phyloP scores from a whole-genome alignment of 495 filamentous ascomycete species.

The Annulohypoxylon bovei region DNA sequence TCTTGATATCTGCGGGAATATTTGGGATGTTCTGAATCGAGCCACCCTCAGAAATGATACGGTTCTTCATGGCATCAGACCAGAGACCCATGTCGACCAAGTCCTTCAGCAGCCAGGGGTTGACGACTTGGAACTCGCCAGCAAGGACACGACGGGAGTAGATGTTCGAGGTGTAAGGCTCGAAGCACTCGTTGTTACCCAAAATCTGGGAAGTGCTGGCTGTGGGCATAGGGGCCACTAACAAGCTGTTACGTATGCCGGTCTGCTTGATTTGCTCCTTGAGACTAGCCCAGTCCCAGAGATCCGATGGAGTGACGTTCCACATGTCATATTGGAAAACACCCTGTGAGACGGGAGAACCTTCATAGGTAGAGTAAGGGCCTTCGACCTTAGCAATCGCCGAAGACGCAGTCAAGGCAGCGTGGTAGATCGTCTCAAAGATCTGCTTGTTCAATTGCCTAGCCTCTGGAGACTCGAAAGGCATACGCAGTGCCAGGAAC shows the following conservation, averaged over 20 bases:
- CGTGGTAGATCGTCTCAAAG: conserved; percentile 99
- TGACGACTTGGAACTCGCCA: conserved; percentile 99
- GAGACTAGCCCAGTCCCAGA: conserved; percentile 94
- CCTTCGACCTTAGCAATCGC: conserved; percentile 85
- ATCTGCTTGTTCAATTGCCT: conserved; percentile 96
- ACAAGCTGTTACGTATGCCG: conserved; percentile 91
- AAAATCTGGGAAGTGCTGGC: conserved; percentile 96
- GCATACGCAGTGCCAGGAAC: conserved; percentile 95
- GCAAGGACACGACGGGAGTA: conserved; percentile 98
- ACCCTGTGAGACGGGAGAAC: conserved; percentile 93
- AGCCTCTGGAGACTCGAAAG: conserved; percentile 95
- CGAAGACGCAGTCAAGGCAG: conserved; percentile 86
- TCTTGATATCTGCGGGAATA: conserved; percentile 94
- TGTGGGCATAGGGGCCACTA: conserved; percentile 98
- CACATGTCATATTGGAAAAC: conserved; percentile 99
- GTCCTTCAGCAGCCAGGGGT: conserved; percentile 98
- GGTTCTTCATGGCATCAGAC: conserved; percentile 99
- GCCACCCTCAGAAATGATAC: conserved; percentile 96
- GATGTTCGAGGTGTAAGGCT: conserved; percentile 99
- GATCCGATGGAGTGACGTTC: conserved; percentile 88
- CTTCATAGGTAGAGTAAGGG: conserved; percentile 87
- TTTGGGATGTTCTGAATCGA: conserved; percentile 97
- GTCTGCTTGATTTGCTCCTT: conserved; percentile 91
- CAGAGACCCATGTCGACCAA: conserved; percentile 97
- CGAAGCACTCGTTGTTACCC: conserved; percentile 99